Percentiles rank a stretch among this genome's conserved stretches.
Conservation (phyloP, 2,329 filamentous ascomycete species). For the Chaetomiaceae sp. region DNA sequence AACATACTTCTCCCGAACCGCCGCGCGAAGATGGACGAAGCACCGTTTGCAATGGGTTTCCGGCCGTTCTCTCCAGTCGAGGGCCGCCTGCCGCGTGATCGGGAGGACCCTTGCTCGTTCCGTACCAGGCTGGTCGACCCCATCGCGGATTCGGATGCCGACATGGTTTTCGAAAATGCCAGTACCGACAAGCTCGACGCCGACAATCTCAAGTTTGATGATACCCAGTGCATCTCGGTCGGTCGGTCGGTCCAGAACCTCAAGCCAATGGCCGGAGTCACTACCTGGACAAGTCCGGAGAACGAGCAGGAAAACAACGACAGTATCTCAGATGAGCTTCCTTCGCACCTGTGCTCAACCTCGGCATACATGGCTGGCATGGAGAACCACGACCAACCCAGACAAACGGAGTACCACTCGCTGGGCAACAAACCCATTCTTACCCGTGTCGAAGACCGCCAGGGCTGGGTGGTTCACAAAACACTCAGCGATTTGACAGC, state of each 20-base stretch:
- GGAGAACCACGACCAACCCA: background rate
- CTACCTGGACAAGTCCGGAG: background rate
- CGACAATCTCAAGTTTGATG: slow-evolving; percentile 15
- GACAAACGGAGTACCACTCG: background rate
- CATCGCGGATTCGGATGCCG: slow-evolving; percentile 1
- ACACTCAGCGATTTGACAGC: background rate
- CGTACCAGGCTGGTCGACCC: slow-evolving; percentile 16
- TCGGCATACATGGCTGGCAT: background rate
- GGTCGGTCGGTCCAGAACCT: slow-evolving; percentile 12
- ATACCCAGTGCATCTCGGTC: slow-evolving; percentile 19
- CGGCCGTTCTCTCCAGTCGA: background rate
- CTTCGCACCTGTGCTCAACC: background rate
- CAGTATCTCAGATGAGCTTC: background rate
- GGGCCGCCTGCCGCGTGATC: slow-evolving; percentile 1
- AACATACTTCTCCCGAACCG: background rate
- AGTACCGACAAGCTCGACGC: slow-evolving; percentile 7
- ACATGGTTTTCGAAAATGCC: slow-evolving; percentile 4
- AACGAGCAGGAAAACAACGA: background rate
- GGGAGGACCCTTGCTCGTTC: slow-evolving; percentile 16
- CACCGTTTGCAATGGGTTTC: background rate
- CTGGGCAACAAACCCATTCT: background rate
- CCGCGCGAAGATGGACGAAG: background rate
- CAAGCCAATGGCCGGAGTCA: background rate
- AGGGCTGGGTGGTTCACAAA: background rate
- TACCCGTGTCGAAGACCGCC: background rate